A percentile compares a stretch with the other conserved stretches of the same genome.
phyloP scores from a whole-genome alignment of 352 stramenopile species.

The Globisporangium paroecandrum region DNA sequence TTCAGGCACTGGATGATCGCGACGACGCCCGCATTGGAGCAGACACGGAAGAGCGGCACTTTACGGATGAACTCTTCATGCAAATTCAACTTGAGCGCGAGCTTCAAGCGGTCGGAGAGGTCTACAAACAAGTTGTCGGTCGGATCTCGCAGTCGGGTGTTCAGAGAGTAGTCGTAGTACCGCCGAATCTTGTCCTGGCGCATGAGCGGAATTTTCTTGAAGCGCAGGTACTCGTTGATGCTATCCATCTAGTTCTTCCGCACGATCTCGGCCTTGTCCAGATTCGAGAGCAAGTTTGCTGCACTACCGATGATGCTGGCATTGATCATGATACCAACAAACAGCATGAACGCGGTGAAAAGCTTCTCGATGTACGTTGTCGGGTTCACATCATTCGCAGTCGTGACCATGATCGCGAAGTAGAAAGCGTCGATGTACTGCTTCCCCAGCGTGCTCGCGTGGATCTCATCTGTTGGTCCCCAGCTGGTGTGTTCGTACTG shows the following conservation, averaged over 20 bases:
- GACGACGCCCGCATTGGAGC: conserved; percentile 66
- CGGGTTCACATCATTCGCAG: conserved; percentile 57
- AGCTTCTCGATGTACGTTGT: conserved; percentile 52
- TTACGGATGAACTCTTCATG: conserved; percentile 71
- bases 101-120: conserved; percentile 64
- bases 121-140: conserved; percentile 65
- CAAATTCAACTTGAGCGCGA: conserved; percentile 62
- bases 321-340: conserved; percentile 76
- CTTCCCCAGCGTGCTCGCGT: conserved; percentile 28
- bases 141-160: conserved; percentile 46
- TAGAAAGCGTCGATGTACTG: conserved; percentile 61
- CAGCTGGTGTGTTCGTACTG: conserved; percentile 42
- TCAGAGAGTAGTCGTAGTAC: conserved; percentile 78
- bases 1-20: conserved; percentile 71
- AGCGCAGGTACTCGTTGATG: conserved; percentile 80
- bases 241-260: conserved; percentile 77
- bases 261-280: conserved; percentile 71
- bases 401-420: conserved; percentile 68
- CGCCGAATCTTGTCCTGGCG: conserved; percentile 72
- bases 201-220: conserved; percentile 66
- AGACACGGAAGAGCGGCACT: conserved; percentile 66
- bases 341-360: conserved; percentile 66
- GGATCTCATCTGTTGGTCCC: conserved; percentile 29
- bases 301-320: conserved; percentile 78
- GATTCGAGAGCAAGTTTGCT: conserved; percentile 66